phyloP scores from a whole-genome alignment of 1,284 basidiomycete species.

The Malassezia obtusa region DNA sequence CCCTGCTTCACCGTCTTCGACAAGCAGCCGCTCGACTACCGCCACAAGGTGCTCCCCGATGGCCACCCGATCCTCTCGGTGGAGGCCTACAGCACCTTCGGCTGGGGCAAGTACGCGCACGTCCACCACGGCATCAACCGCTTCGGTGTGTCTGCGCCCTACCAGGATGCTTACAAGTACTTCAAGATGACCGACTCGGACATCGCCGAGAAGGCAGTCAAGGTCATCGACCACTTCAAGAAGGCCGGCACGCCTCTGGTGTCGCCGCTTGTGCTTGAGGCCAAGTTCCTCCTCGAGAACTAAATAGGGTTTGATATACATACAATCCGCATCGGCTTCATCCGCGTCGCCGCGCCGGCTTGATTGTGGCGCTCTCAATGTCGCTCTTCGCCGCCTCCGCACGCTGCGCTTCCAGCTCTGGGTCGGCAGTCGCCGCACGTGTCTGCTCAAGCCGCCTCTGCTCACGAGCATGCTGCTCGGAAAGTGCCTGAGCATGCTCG shows the following conservation, averaged over 20 bases:
- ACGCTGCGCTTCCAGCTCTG: slow-evolving; percentile 2
- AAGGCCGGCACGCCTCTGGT: slow-evolving; percentile 62
- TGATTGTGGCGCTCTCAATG: background rate
- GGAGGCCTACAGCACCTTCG: slow-evolving; percentile 59
- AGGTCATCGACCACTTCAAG: slow-evolving; percentile 79
- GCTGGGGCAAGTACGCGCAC: slow-evolving; percentile 47
- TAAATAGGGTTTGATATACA: background rate
- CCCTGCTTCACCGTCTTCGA: slow-evolving; percentile 87
- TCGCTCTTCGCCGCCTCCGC: background rate
- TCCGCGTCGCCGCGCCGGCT: slow-evolving; percentile 1
- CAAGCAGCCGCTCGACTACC: slow-evolving; percentile 69
- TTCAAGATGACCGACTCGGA: slow-evolving; percentile 51
- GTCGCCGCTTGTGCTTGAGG: slow-evolving; percentile 58
- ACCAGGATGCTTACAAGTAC: slow-evolving; percentile 67
- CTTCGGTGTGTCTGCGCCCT: slow-evolving; percentile 73
- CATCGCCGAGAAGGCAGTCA: slow-evolving; percentile 69
- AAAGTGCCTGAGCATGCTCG: slow-evolving; percentile 8
- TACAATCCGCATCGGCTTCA: background rate
- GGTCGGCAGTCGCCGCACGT: background rate
- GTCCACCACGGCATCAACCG: slow-evolving; percentile 36
- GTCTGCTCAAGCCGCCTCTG: background rate
- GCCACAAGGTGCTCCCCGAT: slow-evolving; percentile 69
- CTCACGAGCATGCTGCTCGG: background rate
- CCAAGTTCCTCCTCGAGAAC: background rate
- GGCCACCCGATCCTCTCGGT: slow-evolving; percentile 81